Evolutionary conservation across 805 yeast species (phyloP), one percentile per base, ranked within the genome.

Genomic region (Wickerhamiella lipophila): DNA sequence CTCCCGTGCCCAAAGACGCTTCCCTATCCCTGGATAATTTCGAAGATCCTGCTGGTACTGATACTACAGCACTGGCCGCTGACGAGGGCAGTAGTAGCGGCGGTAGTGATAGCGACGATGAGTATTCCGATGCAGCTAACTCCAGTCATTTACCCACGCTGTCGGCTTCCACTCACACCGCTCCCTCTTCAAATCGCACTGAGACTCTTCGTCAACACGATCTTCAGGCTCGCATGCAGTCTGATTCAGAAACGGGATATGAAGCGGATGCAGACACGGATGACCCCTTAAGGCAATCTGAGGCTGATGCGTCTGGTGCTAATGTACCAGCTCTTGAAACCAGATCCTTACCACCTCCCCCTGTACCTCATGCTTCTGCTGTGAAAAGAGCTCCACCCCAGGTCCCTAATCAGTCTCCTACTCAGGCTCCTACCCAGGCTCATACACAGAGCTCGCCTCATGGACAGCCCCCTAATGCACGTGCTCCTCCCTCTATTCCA

Each of bases 361-460:
- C 19, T 16, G 38, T 32, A n/a, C 46, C 46, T 6, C 40, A 26
- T 26, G 40, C 21, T 9, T 30, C 36, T 11, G 7, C 46, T 4
- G 18, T 5, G 4, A 26, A 42, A 6, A 32, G 38, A n/a, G 38
- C 21, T 32, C 18, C 36, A 13, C 34, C 29, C 3, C 39, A 19
- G 9, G 27, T 22, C 18, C 35, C 47, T n/a, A n/a, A 8, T 23
- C 9, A 21, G 22, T n/a, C 48, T 13, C 38, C 47, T n/a, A n/a
- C 22, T 23, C 9, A 21, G 22, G 22, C 48, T 13, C 38, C 27
- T 35, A 55, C 50, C 22, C 42, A 21, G 22, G 22, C 48, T 13
- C 38, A 21, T 35, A 55, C 50, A 22, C 42, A 50, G 54, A 25
- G 46, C 59, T 27, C 54, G 58, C 52, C 22, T 9, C 42, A 5